Evolutionary conservation across 2,329 filamentous ascomycete genomes (phyloP).

Genomic region (Trichoderma cornu-damae): DNA sequence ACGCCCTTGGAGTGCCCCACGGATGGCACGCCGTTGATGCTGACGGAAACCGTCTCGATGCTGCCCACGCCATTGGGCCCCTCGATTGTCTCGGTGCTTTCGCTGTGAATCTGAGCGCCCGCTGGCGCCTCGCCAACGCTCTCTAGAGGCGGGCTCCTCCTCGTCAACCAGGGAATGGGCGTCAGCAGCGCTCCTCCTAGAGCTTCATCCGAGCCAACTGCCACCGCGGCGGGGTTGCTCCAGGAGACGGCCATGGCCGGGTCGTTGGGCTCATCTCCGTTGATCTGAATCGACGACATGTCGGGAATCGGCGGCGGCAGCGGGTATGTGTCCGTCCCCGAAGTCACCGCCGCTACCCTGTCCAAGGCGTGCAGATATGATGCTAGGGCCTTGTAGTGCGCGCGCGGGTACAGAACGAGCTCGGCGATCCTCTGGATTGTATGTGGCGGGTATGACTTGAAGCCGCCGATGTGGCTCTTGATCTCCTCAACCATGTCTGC

Average conservation of each 20-base stretch:
- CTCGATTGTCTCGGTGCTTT: constrained; percentile 74
- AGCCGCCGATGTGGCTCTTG: constrained; percentile 58
- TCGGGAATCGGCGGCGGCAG: constrained; percentile 64
- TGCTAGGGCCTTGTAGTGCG: constrained; percentile 75
- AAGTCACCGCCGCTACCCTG: constrained; percentile 85
- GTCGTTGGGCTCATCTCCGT: constrained; percentile 52
- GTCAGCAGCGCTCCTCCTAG: constrained; percentile 87
- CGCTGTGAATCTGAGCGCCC: constrained; percentile 53
- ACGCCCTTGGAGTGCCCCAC: constrained; percentile 51
- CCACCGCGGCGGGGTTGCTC: constrained; percentile 43
- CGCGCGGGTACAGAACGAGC: constrained; percentile 68
- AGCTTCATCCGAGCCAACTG: constrained; percentile 77
- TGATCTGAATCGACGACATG: constrained; percentile 51
- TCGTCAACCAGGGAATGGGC: constrained; percentile 82
- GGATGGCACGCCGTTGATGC: constrained; percentile 62
- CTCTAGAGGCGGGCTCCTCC: constrained; percentile 31
- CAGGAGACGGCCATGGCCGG: constrained; percentile 40
- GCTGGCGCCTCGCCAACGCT: constrained; percentile 22
- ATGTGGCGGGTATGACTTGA: constrained; percentile 74
- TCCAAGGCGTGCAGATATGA: constrained; percentile 88
- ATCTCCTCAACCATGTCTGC: constrained; percentile 58
- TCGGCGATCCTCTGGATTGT: constrained; percentile 90
- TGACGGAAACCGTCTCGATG: constrained; percentile 75
- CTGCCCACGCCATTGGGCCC: constrained; percentile 73
- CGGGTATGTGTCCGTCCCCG: constrained; percentile 73